Evolutionary conservation across 2,329 filamentous ascomycete genomes (phyloP).

Genomic region (Aspergillus texensis): DNA sequence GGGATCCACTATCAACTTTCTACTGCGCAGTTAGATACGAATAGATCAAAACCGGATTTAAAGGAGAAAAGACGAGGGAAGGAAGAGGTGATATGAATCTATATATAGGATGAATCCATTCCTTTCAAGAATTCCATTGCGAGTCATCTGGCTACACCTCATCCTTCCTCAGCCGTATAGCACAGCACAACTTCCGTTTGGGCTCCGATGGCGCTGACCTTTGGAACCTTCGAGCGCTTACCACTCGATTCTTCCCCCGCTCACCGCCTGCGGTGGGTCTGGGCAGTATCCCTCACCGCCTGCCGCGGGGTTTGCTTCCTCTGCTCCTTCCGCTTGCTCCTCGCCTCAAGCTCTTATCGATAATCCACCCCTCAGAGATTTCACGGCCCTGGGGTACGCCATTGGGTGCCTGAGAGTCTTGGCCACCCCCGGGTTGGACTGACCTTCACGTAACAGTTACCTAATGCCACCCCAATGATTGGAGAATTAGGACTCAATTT

Average conservation of each 20-base stretch:
- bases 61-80: neutral
- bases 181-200: conserved; percentile 8
- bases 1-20: neutral
- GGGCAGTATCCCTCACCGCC: conserved; percentile 28
- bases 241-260: conserved; percentile 26
- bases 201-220: conserved; percentile 14
- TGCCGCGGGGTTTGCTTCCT: conserved; percentile 18
- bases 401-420: conserved; percentile 5
- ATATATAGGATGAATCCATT: neutral
- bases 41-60: neutral
- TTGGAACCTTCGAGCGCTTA: conserved; percentile 47
- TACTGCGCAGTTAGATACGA: neutral
- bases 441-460: neutral
- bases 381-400: neutral
- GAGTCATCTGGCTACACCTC: neutral
- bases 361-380: conserved; percentile 13
- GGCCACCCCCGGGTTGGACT: neutral
- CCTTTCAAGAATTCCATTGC: neutral
- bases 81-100: neutral
- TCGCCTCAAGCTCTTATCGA: conserved; percentile 20
- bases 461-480: neutral
- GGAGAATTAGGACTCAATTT: neutral
- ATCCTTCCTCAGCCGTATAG: neutral
- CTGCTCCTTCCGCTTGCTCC: neutral
- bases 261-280: conserved; percentile 27